Evolutionary conservation across 306 rosid genomes (phyloP).

Genomic region (Purshia tridentata): DNA sequence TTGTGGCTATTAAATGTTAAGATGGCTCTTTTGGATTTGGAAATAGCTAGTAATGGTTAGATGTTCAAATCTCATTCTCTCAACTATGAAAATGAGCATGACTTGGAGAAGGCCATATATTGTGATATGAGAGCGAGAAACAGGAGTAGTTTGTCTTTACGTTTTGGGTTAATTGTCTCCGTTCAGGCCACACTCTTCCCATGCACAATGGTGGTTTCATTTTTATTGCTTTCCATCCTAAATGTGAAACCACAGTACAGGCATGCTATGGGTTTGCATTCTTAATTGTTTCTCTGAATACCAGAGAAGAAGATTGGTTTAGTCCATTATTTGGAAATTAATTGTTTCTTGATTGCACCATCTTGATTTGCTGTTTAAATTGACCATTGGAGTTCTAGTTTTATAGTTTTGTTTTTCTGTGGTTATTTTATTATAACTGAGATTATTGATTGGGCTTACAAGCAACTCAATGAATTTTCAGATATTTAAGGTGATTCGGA

Average conservation of each 20-base stretch:
- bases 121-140: background rate
- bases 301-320: background rate
- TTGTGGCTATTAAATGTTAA: too few species aligned
- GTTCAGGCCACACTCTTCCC: background rate
- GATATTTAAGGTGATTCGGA: slow-evolving; percentile 69
- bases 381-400: background rate
- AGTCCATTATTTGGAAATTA: background rate
- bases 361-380: background rate
- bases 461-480: slow-evolving; percentile 38
- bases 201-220: background rate
- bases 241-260: background rate
- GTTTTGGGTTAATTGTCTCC: background rate
- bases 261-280: background rate
- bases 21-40: too few species aligned
- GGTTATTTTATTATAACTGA: slow-evolving; percentile 5
- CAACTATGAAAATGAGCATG: background rate
- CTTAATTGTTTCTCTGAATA: background rate
- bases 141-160: background rate
- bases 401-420: background rate
- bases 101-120: background rate
- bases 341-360: slow-evolving; percentile 1
- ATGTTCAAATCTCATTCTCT: background rate
- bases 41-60: background rate
- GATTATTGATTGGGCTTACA: slow-evolving; percentile 24
- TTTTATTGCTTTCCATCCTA: background rate